phyloP scores from a whole-genome alignment of 2,329 filamentous ascomycete genomes.

The Beauveria sp. region DNA sequence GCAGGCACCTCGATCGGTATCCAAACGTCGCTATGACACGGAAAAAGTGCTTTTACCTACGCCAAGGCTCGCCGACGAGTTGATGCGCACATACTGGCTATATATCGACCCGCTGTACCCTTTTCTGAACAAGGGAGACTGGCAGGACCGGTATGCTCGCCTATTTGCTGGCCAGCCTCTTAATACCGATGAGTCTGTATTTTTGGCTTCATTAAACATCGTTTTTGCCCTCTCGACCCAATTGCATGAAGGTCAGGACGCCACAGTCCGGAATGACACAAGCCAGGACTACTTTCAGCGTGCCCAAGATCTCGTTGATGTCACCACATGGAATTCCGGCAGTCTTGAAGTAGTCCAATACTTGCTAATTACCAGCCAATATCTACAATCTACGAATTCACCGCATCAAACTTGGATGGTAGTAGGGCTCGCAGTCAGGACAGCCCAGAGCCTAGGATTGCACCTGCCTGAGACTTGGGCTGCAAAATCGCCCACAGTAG shows the following conservation, averaged over 20 bases:
- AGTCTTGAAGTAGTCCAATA: constrained; percentile 38
- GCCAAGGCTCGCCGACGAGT: constrained; percentile 34
- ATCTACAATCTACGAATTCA: constrained; percentile 39
- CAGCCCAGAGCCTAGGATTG: constrained; percentile 38
- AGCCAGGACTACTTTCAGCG: constrained; percentile 34
- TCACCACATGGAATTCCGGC: constrained; percentile 34
- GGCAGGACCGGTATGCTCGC: constrained; percentile 30
- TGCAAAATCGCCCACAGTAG: constrained; percentile 14
- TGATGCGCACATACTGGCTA: constrained; percentile 39
- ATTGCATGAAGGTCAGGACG: constrained; percentile 30
- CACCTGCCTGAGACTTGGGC: constrained; percentile 33
- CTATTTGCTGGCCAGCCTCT: constrained; percentile 31
- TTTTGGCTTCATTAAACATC: constrained; percentile 37
- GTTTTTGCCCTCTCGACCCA: constrained; percentile 39
- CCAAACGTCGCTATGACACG: constrained; percentile 12
- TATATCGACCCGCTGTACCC: constrained; percentile 40
- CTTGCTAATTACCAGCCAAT: constrained; percentile 38
- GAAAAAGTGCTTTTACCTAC: constrained; percentile 35
- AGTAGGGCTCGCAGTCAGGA: constrained; percentile 36
- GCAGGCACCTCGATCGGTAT: background rate
- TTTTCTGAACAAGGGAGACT: constrained; percentile 30
- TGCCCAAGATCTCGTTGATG: constrained; percentile 33
- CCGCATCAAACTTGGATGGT: constrained; percentile 43
- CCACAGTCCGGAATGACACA: constrained; percentile 30
- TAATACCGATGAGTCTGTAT: constrained; percentile 31